Evolutionary conservation across 805 yeast genomes (phyloP), one percentile per base, ranked within the genome.

Genomic region (Wickerhamomyces alni): DNA sequence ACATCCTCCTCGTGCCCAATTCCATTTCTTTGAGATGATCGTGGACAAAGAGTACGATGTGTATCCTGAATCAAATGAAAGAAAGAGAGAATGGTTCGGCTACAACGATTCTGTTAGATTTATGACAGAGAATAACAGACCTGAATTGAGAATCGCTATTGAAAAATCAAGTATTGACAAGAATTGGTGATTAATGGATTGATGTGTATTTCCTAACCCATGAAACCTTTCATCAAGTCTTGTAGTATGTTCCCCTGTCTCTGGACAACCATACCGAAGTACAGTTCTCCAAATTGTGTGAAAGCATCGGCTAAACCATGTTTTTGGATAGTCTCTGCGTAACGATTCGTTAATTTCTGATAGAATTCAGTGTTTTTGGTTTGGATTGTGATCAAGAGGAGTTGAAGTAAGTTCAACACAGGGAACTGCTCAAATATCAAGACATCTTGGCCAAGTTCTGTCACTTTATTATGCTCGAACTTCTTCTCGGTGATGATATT

Each of bases 1-100:
- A 19, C 60, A 66, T 32, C 75, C 80, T 5, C 95, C 96, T 2
- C 69, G 85, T 45, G 70, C 89, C n/a, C 95, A 87, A 58, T 91
- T 81, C 55, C 93, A 88, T 57, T 83, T 91, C 57, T 93, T 72
- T 59, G 95, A 91, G 59, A 71, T 91, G 83, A 54, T 58, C 13
- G 77, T 82, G 2, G 71, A 60, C 13, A 65, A 72, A 37, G 65
- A 85, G 44, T 71, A 71, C 32, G 71, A 66, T 1, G 69, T 58
- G 18, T 93, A 89, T 83, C 99, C 99, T 0, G 99, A 93, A 61
- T 49, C 58, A 13, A 39, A 63, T 13, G 63, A 63, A 42, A 70
- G 99, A 42, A 65, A 69, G 25, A 65, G 98, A 39, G 66, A 76
- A 42, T 87, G 97, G 95, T 81, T 84, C 57, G 68, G 74, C 2